Evolutionary conservation across 768 basidiomycete species (phyloP), one percentile per base, ranked within the genome.

Genomic region (Boletus rubescentipes): DNA sequence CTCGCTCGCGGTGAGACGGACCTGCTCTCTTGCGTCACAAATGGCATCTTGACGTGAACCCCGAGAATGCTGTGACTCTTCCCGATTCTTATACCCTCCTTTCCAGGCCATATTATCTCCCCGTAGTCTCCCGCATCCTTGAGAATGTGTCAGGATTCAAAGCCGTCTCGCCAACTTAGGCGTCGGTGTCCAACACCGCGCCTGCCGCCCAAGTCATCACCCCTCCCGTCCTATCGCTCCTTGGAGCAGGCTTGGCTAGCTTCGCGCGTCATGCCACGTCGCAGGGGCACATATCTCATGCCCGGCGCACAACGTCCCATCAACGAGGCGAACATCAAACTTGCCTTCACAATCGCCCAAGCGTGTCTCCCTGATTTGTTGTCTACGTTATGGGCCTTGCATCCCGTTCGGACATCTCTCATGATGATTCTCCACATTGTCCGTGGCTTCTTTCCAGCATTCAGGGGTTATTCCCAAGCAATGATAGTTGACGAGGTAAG

Each of bases 391-490:
- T 80, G 79, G 77, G 66, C 67, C 46, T 71, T 86, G 32, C 87
- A 91, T 61, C 90, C 89, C 32, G 60, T 84, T 44, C 80, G 89
- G 54, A 84, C 87, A 20, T 74, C 80, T n/a, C 73, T 88, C 50
- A 85, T 92, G 83, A 72, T 91, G 68, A 51, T 78, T 54, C 72
- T 91, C 60, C 87, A 90, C 68, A 71, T 91, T 47, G 61, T 85
- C 53, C 81, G 88, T 60, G 91, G 89, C 57, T 72, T 87, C 54
- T 84, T 91, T 65, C 90, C 90, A 34, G 91, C 89, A 10, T 87
- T 88, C 70, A 82, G 88, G 72, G 86, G 88, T 57, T 92, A 90
- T 75, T 91, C 91, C 9, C 91, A 92, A 78, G 89, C 89, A 49
- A 72, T 89, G 69, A 88, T 92, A 61, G 84, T 92, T 59, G 86